Evolutionary conservation across 805 yeast genomes (phyloP), one percentile per base, ranked within the genome.

Genomic region (Ogataea henricii): DNA sequence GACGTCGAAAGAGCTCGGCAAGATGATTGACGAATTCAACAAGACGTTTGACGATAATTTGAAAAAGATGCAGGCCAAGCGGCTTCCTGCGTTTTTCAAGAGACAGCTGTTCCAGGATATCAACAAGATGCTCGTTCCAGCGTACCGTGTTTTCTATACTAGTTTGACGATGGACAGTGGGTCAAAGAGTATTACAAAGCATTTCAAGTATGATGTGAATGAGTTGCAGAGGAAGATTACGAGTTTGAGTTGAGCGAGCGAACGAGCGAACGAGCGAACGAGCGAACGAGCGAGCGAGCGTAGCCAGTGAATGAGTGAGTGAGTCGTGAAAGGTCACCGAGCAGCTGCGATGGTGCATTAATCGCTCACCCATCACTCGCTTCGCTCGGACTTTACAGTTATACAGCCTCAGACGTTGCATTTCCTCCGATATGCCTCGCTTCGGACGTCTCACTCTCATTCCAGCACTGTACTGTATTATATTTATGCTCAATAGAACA

Each of bases 1-100:
- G 56, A 81, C 82, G n/a, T 86, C 87, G 55, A 94, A 92, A 60
- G 97, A 94, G 51, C 81, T 88, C 60, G 89, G 89, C 69, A 80
- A 79, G 54, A 57, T 66, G 38, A 55, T 64, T 20, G 69, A 65
- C 45, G 83, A 78, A 49, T 94, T 92, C 70, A 92, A 91, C 63
- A 80, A 79, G 23, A 85, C 84, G 37, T 87, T 94, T 62, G 98
- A 94, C 45, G 87, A 81, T 27, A 79, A 91, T 27, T 77, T 85
- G 20, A 76, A 75, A 25, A 81, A 77, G 47, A 87, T 87, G 61
- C 83, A 81, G 57, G 74, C 75, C 41, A 76, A 76, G 34, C 58
- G 57, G 16, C 42, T 63, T 2, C 63, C 67, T 1, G 49, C 51
- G 1, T 62, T 55, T 23, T 73, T 92, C 64, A 82, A 82, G 51